Evolutionary conservation across 192 early-diverging fungal genomes (phyloP), one percentile per base, ranked within the genome.

Genomic region (Coemansia sp.): DNA sequence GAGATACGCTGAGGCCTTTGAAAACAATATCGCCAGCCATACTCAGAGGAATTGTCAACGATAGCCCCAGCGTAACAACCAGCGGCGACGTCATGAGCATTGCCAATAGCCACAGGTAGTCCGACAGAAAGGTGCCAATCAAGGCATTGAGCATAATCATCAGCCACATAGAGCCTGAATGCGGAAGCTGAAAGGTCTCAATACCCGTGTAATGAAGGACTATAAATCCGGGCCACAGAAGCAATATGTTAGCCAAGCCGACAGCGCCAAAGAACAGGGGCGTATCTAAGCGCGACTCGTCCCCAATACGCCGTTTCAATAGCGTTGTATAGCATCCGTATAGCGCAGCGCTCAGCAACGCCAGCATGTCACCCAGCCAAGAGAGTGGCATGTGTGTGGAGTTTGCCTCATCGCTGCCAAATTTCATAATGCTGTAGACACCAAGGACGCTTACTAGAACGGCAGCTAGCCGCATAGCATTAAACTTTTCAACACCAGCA

Each of bases 71-170:
- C 3, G 93, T 94, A 2, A 92, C 92, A 10, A 91, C 87, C 63
- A 94, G 72, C 12, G 93, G 92, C n/a, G 90, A 90, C 1, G 92
- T 93, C 87, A 94, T 87, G 8, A 93, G 74, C 86, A 93, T 87
- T 1, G 92, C 81, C 36, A 88, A 73, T 19, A 94, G 75, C 93
- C 92, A 93, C 23, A 92, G 70, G 68, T 90, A 92, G 73, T 93
- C 93, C 3, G 93, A 92, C 79, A 93, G 68, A 66, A 93, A 90
- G 12, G 92, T 92, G 14, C 93, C 93, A 45, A 94, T 64, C 19
- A 92, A 70, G 8, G 92, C 92, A 80, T 94, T 93, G 25, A 92
- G 55, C 0, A 78, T 29, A 36, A 93, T 80, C 88, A 91, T 87
- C 21, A 69, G 75, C 85, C 90, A 89, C 42, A 92, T 50, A 0